Evolutionary conservation across 805 yeast genomes (phyloP).

Genomic region (Yarrowia sp.): DNA sequence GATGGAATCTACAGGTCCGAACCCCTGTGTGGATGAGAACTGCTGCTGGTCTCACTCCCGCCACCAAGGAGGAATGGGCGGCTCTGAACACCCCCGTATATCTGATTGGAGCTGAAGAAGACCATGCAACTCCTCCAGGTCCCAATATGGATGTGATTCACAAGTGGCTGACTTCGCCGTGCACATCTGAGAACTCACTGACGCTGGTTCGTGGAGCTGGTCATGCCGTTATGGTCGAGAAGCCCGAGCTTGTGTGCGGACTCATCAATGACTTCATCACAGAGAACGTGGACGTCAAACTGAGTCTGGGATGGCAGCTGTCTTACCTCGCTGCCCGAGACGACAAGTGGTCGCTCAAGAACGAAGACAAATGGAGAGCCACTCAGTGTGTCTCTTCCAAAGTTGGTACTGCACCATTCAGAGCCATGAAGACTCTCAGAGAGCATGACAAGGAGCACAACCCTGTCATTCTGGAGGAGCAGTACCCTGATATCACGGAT

Average conservation of each 20-base stretch:
- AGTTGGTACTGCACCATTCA: conserved; percentile 55
- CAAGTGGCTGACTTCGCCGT: conserved; percentile 46
- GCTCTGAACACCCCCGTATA: conserved; percentile 55
- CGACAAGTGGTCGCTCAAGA: conserved; percentile 79
- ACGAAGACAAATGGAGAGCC: conserved; percentile 73
- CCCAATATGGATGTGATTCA: conserved; percentile 49
- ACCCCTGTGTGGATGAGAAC: conserved; percentile 63
- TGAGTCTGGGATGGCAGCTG: conserved; percentile 76
- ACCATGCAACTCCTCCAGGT: conserved; percentile 60
- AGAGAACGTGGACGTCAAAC: conserved; percentile 57
- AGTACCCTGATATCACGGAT: conserved; percentile 61
- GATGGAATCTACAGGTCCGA: conserved; percentile 73
- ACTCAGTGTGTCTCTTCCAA: conserved; percentile 56
- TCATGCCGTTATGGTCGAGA: conserved; percentile 67
- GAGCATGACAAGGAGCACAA: conserved; percentile 68
- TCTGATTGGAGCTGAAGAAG: conserved; percentile 66
- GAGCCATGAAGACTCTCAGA: conserved; percentile 78
- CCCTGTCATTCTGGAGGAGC: conserved; percentile 60
- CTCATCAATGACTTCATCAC: conserved; percentile 64
- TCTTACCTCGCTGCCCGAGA: conserved; percentile 60
- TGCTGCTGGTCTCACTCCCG: conserved; percentile 58
- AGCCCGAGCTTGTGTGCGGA: conserved; percentile 71
- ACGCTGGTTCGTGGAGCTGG: conserved; percentile 57
- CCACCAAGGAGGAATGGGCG: conserved; percentile 56
- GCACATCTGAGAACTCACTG: conserved; percentile 52